phyloP scores from a whole-genome alignment of 2,329 filamentous ascomycete genomes.

The Seiridium unicorne region DNA sequence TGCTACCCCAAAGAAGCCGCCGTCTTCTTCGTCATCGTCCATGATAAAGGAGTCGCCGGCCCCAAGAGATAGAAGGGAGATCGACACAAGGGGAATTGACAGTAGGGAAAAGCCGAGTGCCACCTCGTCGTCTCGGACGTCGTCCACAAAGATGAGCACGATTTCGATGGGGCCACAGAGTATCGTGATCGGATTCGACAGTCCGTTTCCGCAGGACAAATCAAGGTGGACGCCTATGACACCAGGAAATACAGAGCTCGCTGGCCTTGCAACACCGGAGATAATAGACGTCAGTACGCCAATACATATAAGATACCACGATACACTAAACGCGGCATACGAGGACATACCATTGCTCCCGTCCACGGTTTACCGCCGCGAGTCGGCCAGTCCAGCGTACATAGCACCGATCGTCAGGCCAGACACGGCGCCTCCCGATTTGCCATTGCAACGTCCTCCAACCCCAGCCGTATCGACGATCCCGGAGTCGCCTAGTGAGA shows the following conservation, averaged over 20 bases:
- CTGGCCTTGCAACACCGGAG: background rate
- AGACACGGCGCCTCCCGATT: background rate
- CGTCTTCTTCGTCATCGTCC: background rate
- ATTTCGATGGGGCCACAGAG: background rate
- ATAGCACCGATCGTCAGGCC: background rate
- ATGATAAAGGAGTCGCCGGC: background rate
- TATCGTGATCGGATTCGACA: background rate
- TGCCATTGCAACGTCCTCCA: background rate
- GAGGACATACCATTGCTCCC: background rate
- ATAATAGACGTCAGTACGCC: background rate
- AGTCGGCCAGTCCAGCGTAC: background rate
- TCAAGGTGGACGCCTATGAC: background rate
- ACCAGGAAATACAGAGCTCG: background rate
- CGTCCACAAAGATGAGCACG: background rate
- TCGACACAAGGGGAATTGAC: too few relatives aligned
- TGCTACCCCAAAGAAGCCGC: too few relatives aligned
- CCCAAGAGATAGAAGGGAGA: background rate
- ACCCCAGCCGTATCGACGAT: background rate
- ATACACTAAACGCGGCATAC: background rate
- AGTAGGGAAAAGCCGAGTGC: too few relatives aligned
- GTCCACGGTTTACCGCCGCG: background rate
- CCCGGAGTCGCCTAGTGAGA: background rate
- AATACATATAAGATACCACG: background rate
- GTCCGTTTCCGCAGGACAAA: background rate
- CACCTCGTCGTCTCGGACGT: background rate